phyloP scores from a whole-genome alignment of 2,329 filamentous ascomycete species.

The Neofusicoccum sp. region DNA sequence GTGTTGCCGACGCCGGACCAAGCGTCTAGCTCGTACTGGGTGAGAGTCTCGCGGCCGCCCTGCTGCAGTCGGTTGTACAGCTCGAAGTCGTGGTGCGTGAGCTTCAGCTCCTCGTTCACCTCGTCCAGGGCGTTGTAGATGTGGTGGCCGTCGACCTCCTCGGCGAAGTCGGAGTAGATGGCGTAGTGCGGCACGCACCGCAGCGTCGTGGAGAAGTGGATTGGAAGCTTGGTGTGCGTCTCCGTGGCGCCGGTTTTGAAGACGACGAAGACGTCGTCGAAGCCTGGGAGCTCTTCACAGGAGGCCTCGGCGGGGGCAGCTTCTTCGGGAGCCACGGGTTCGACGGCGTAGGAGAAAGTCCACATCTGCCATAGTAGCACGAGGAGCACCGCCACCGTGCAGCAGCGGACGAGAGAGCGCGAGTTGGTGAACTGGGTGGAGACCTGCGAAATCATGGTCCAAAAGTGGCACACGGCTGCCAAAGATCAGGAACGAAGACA shows the following conservation, averaged over 20 bases:
- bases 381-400: background rate
- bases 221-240: slow-evolving; percentile 56
- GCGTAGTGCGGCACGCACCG: slow-evolving; percentile 36
- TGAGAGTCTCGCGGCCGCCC: slow-evolving; percentile 31
- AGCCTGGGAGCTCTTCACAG: slow-evolving; percentile 34
- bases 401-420: slow-evolving; percentile 4
- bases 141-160: slow-evolving; percentile 36
- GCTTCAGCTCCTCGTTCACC: slow-evolving; percentile 33
- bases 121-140: slow-evolving; percentile 42
- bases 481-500: background rate
- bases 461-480: too few species aligned
- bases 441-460: background rate
- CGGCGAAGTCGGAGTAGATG: slow-evolving; percentile 43
- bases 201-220: slow-evolving; percentile 39
- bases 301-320: background rate
- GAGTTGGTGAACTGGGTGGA: background rate
- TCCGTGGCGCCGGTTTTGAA: slow-evolving; percentile 63
- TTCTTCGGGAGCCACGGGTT: background rate
- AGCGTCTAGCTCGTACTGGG: slow-evolving; percentile 1
- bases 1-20: background rate
- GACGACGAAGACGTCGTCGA: slow-evolving; percentile 58
- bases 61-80: slow-evolving; percentile 40
- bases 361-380: slow-evolving; percentile 4
- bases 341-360: slow-evolving; percentile 1
- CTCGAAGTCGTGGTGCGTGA: slow-evolving; percentile 36